Percentiles rank a stretch among this genome's conserved stretches.
Evolutionary conservation across 345 rosid species (phyloP).

Genomic region (Cardamine resedifolia): DNA sequence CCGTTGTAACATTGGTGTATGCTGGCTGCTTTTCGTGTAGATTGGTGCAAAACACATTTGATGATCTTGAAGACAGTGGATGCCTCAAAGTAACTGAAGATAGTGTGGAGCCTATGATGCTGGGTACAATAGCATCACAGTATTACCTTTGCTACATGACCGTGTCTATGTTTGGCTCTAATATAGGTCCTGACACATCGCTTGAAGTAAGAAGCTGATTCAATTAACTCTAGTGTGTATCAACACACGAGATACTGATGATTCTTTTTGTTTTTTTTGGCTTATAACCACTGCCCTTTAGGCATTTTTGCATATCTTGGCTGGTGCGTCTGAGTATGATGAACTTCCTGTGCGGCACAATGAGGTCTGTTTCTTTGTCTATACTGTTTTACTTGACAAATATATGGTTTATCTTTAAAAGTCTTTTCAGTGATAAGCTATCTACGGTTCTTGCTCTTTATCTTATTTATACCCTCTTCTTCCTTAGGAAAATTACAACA

Average conservation of each 20-base stretch:
- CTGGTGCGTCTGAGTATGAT: constrained; percentile 91
- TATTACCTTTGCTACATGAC: constrained; percentile 93
- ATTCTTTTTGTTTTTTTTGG: constrained; percentile 6
- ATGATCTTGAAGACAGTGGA: constrained; percentile 97
- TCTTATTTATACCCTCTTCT: constrained; percentile 4
- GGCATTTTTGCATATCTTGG: constrained; percentile 79
- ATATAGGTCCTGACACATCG: constrained; percentile 87
- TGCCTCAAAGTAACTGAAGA: constrained; percentile 82
- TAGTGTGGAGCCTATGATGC: constrained; percentile 73
- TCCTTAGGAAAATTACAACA: constrained; percentile 78
- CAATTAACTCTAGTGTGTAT: constrained; percentile 3
- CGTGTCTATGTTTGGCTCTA: constrained; percentile 96
- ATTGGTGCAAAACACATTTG: constrained; percentile 88
- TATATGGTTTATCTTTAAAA: constrained; percentile 1
- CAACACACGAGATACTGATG: constrained; percentile 19
- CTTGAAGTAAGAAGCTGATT: constrained; percentile 65
- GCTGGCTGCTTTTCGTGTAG: constrained; percentile 42
- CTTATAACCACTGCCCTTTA: constrained; percentile 30
- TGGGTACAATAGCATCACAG: constrained; percentile 95
- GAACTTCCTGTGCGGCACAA: constrained; percentile 99
- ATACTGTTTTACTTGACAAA: constrained; percentile 47
- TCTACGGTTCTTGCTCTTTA: background rate
- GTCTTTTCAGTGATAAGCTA: background rate
- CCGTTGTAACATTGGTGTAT: constrained; percentile 14
- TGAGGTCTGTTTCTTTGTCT: constrained; percentile 54